These are phyloP conservation scores for Penicillium canescens DNA, from an alignment of 495 filamentous ascomycete genomes.

Conservation along the genomic window DNA sequence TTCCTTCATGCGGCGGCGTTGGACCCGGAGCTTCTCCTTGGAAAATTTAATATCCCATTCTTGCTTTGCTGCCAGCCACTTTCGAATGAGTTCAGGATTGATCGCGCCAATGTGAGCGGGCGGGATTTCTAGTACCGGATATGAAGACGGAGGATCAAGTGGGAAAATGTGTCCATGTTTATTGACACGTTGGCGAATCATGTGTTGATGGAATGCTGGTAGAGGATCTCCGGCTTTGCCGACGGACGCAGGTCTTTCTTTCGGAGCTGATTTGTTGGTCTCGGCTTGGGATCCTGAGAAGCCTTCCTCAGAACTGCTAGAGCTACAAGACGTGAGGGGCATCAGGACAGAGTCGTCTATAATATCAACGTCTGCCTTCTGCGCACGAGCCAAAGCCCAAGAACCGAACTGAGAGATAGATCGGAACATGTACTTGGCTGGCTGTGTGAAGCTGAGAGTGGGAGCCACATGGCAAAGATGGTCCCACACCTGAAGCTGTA, in stretches of 20 bases:
- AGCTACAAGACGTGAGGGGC: conserved; percentile 63
- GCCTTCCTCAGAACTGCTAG: conserved; percentile 31
- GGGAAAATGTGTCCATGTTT: conserved; percentile 70
- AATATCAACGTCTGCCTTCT: conserved; percentile 76
- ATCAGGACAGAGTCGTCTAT: conserved; percentile 75
- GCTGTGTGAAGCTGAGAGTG: conserved; percentile 87
- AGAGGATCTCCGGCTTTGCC: conserved; percentile 82
- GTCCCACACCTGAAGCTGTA: conserved; percentile 97
- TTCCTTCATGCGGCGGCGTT: conserved; percentile 68
- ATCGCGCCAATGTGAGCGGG: conserved; percentile 70
- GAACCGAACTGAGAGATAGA: conserved; percentile 89
- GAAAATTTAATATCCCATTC: conserved; percentile 72
- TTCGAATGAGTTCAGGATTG: conserved; percentile 75
- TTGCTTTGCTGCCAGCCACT: conserved; percentile 74
- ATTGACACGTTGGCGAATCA: conserved; percentile 87
- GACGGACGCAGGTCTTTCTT: conserved; percentile 41
- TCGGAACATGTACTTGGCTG: conserved; percentile 92
- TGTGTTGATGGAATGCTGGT: conserved; percentile 74
- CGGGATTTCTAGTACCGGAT: conserved; percentile 62
- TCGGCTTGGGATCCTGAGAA: conserved; percentile 16
- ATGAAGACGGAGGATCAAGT: conserved; percentile 59
- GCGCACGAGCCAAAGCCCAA: conserved; percentile 83
- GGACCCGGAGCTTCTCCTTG: conserved; percentile 64
- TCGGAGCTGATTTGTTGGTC: conserved; percentile 18
- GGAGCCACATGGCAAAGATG: conserved; percentile 90